These are phyloP conservation scores for Mitragyna speciosa DNA, from an alignment of 257 asterid genomes.

Conservation along the genomic window DNA sequence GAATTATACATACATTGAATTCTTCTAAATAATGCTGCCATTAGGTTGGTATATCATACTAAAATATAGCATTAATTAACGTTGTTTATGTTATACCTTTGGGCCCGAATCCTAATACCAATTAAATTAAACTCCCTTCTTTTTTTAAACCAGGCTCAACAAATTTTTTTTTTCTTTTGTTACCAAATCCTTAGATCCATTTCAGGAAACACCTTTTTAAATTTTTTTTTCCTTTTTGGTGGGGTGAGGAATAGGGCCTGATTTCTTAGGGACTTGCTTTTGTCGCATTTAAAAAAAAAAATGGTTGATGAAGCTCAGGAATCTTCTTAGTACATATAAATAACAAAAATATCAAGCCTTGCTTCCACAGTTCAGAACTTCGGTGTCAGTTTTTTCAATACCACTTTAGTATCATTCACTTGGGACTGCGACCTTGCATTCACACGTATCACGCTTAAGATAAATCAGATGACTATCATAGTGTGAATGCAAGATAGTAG, in stretches of 20 bases:
- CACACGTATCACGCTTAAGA: too few species aligned
- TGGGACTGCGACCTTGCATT: too few species aligned
- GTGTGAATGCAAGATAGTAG: too few species aligned
- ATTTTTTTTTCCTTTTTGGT: too few species aligned
- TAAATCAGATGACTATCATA: too few species aligned
- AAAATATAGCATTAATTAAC: background rate
- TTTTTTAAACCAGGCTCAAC: background rate
- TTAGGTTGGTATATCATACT: background rate
- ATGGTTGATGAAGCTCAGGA: background rate
- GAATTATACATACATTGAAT: background rate
- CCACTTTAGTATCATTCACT: too few species aligned
- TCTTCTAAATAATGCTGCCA: conserved; percentile 9
- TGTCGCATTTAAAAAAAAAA: background rate
- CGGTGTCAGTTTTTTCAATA: too few species aligned
- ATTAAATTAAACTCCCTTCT: background rate
- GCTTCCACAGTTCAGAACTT: too few species aligned
- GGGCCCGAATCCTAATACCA: conserved; percentile 1
- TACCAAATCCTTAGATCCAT: too few species aligned
- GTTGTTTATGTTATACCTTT: background rate
- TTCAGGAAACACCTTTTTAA: too few species aligned
- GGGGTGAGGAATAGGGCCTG: background rate
- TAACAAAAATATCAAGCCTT: background rate
- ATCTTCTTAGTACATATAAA: background rate
- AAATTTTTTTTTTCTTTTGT: too few species aligned
- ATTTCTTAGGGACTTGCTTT: background rate